Evolutionary conservation across 2,329 filamentous ascomycete genomes (phyloP), one percentile per base, ranked within the genome.

Genomic region (Apiospora phragmitis): DNA sequence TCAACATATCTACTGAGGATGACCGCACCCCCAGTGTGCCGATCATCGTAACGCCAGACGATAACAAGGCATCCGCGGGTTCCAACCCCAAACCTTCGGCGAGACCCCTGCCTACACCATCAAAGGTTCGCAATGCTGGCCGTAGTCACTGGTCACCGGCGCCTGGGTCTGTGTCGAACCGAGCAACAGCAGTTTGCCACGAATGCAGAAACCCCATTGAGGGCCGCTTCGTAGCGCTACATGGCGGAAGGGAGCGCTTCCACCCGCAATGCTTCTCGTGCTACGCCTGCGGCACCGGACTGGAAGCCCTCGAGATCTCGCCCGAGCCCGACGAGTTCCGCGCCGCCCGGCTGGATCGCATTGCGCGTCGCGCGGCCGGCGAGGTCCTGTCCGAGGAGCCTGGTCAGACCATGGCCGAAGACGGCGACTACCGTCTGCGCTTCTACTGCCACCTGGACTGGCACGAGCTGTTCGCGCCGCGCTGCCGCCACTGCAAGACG

Each of bases 361-460:
- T 95, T 76, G 85, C 83, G 41, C 87, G 88, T 32, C 89, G 92
- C 21, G 85, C 83, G 0, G 82, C 82, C 0, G 90, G 89, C 32
- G 87, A 91, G 74, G 78, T 88, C 0, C 80, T 93, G 14, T 83
- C 89, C 7, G 91, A 93, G 71, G 84, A 87, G 68, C 90, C 90
- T 2, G 89, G 88, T 41, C 84, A 89, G 79, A 91, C 90, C 14
- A 87, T 88, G 81, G 87, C 87, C 3, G 91, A 93, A 73, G 93
- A 95, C 75, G 91, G 92, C 55, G 92, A 95, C 79, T 87, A 89
- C 47, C 86, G 90, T 14, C 83, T 94, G 65, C 91, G 95, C 14
- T 98, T 98, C 87, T 99, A 93, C 84, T 99, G 96, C 82, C 95
- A 98, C 80, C 88, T 99, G n/a, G 96, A 99, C 84, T 99, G 95